These are phyloP conservation scores for Thraustochytrium sp. DNA, from an alignment of 352 stramenopile species.

Conservation along the genomic window DNA sequence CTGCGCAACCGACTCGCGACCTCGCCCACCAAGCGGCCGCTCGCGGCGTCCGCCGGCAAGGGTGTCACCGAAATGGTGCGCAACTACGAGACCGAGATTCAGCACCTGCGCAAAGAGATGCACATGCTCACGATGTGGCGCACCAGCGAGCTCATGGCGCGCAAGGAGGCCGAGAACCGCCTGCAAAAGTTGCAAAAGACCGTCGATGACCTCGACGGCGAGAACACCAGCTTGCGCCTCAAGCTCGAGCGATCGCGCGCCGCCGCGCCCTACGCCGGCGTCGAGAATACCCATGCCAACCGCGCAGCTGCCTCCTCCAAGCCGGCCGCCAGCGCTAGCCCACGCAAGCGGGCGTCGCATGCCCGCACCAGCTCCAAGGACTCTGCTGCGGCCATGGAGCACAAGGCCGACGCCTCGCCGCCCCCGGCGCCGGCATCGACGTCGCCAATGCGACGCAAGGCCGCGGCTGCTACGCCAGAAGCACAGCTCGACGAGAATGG, in stretches of 20 bases:
- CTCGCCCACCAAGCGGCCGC: background rate
- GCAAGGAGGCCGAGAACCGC: background rate
- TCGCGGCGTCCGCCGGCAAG: background rate
- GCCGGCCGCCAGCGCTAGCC: too few relatives aligned
- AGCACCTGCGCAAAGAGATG: background rate
- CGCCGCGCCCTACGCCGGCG: too few relatives aligned
- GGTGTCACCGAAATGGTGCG: constrained; percentile 29
- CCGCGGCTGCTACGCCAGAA: too few relatives aligned
- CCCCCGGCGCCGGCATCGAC: too few relatives aligned
- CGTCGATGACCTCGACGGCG: constrained; percentile 20
- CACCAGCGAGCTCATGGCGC: background rate
- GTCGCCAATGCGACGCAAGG: too few relatives aligned
- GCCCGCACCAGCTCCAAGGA: too few relatives aligned
- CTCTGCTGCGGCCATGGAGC: too few relatives aligned
- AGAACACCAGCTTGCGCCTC: constrained; percentile 27
- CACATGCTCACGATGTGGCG: constrained; percentile 5
- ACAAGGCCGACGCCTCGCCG: too few relatives aligned
- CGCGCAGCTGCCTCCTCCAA: too few relatives aligned
- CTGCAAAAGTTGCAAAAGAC: background rate
- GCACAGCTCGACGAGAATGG: too few relatives aligned
- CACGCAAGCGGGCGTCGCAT: too few relatives aligned
- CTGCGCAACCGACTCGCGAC: background rate
- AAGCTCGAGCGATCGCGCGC: constrained; percentile 5
- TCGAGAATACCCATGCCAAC: too few relatives aligned
- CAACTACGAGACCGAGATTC: constrained; percentile 10